Conservation (phyloP, 2,329 filamentous ascomycete species). For the Knufia fluminis region DNA sequence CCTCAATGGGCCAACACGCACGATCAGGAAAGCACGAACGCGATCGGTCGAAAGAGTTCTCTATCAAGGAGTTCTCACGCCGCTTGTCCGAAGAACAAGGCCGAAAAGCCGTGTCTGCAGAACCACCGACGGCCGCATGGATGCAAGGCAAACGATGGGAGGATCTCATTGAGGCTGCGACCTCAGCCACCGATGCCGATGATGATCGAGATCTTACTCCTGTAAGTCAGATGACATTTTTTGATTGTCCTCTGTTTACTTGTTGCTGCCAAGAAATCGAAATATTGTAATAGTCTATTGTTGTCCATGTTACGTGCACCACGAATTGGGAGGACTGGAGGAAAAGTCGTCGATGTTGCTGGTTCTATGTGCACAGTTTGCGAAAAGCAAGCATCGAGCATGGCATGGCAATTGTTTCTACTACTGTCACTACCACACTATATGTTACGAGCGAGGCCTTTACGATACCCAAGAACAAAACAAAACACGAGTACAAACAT, state of each 20-base stretch:
- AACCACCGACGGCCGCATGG: slow-evolving; percentile 64
- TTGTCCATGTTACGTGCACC: slow-evolving; percentile 11
- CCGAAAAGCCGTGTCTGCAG: slow-evolving; percentile 76
- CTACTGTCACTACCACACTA: slow-evolving; percentile 18
- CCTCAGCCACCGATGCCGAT: slow-evolving; percentile 81
- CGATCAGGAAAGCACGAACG: slow-evolving; percentile 65
- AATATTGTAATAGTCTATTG: slow-evolving; percentile 18
- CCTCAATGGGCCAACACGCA: slow-evolving; percentile 72
- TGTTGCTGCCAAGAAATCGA: slow-evolving; percentile 25
- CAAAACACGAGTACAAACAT: slow-evolving; percentile 10
- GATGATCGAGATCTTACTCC: slow-evolving; percentile 80
- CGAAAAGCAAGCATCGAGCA: slow-evolving; percentile 10
- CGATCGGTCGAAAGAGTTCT: slow-evolving; percentile 21
- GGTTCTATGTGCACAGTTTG: slow-evolving; percentile 9
- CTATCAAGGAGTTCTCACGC: slow-evolving; percentile 63
- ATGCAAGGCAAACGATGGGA: slow-evolving; percentile 85
- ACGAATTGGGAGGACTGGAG: slow-evolving; percentile 8
- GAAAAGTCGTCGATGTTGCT: slow-evolving; percentile 6
- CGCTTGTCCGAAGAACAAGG: slow-evolving; percentile 59
- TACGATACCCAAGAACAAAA: slow-evolving; percentile 11
- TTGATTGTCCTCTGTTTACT: slow-evolving; percentile 26
- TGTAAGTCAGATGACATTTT: slow-evolving; percentile 47
- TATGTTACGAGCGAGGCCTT: slow-evolving; percentile 10
- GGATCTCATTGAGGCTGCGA: slow-evolving; percentile 88
- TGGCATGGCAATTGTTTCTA: slow-evolving; percentile 19